Evolutionary conservation across 1,139 yeast genomes (phyloP).

Genomic region (Pichia sp.): DNA sequence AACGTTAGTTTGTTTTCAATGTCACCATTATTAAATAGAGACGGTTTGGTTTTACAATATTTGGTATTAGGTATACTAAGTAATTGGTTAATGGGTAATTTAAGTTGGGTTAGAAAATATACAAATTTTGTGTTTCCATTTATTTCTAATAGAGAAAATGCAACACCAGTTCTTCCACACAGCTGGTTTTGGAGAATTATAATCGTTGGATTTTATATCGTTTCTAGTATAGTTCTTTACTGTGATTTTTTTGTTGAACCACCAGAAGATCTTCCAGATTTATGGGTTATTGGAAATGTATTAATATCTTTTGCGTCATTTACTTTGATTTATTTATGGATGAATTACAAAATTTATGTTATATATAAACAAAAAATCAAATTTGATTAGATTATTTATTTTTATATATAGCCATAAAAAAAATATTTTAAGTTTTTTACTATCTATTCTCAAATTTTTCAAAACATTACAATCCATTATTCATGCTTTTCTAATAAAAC

Average conservation of each 20-base stretch:
- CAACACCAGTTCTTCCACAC: slow-evolving; percentile 45
- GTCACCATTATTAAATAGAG: slow-evolving; percentile 81
- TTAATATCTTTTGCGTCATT: slow-evolving; percentile 73
- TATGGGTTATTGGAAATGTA: slow-evolving; percentile 78
- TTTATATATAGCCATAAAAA: no score
- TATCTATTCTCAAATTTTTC: background rate
- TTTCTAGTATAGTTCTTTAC: slow-evolving; percentile 46
- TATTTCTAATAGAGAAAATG: slow-evolving; percentile 28
- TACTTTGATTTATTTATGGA: slow-evolving; percentile 72
- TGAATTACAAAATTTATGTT: slow-evolving; percentile 44
- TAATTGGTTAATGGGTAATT: slow-evolving; percentile 79
- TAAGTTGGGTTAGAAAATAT: slow-evolving; percentile 38
- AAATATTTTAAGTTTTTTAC: background rate
- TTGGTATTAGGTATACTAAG: slow-evolving; percentile 52
- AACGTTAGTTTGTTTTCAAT: slow-evolving; percentile 80
- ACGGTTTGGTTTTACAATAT: slow-evolving; percentile 69
- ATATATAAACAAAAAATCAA: slow-evolving; percentile 7
- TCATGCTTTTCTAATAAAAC: no score
- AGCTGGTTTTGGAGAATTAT: slow-evolving; percentile 49
- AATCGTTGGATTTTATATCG: slow-evolving; percentile 54
- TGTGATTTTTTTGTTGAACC: slow-evolving; percentile 48
- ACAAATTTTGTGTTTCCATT: slow-evolving; percentile 31
- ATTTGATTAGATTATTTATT: slow-evolving; percentile 1
- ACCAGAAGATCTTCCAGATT: slow-evolving; percentile 66
- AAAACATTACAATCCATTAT: no score